Evolutionary conservation across 257 asterid genomes (phyloP), one percentile per base, ranked within the genome.

Genomic region (Solanum piurae): DNA sequence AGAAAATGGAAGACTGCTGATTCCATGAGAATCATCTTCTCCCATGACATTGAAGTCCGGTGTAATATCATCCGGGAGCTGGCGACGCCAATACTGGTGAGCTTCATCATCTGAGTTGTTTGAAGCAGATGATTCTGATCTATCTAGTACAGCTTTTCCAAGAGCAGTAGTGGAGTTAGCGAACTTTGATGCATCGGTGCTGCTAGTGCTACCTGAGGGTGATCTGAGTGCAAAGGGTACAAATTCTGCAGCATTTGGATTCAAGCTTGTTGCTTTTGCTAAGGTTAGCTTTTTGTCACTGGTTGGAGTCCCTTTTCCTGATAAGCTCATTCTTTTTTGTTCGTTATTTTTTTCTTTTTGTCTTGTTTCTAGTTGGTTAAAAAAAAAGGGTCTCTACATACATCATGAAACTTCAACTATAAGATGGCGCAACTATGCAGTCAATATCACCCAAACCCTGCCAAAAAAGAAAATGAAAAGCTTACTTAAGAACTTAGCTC

Each of bases 21-120:
- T 87, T 83, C 93, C 98, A 88, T 91, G 96, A 88, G 92, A 66
- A 88, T 93, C 94, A 37, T 92, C 99, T 69, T 91, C 87, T 29
- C 95, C 93, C 95, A 92, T 92, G 88, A 87, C 90, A 83, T 95
- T 94, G 86, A 96, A 94, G 89, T 96, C 98, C 1, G 98, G 98
- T 79, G 95, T 95, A 75, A 96, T 94, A 91, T 96, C 99, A 84
- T 95, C 98, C 2, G 99, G 98, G 88, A 96, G 99, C 93, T 95
- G 98, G 85, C 88, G 93, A 38, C 88, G 90, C 99, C 98, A 95
- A 58, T 93, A 96, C 77, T 91, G 97, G 84, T 92, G 96, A 75
- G 96, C 98, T 91, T 96, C 99, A 31, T 95, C 98, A 74, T 96
- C 99, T 9, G 99, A 94, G 84, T 94, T 95, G 84, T 92, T 92